Percentiles rank a stretch among this genome's conserved stretches.
Evolutionary conservation across 192 early-diverging fungal species (phyloP).

Genomic region (Chytriomyces hyalinus): DNA sequence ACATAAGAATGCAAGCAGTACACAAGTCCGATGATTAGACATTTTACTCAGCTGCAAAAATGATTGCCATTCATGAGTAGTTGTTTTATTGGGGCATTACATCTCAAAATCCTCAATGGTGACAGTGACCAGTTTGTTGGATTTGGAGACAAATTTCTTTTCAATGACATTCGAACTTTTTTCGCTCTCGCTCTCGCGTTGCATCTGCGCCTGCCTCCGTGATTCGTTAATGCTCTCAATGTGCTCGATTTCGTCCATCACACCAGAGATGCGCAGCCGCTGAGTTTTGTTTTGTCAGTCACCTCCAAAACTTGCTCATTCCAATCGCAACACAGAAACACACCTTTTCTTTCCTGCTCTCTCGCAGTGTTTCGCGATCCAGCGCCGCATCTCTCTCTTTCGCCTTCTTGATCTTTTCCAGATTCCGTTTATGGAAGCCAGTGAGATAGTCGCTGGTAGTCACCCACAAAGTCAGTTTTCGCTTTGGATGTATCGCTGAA

Average conservation of each 20-base stretch:
- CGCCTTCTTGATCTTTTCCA: constrained; percentile 44
- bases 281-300: too few species aligned
- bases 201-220: not conserved
- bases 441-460: constrained; percentile 50
- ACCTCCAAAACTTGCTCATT: too few species aligned
- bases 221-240: not conserved
- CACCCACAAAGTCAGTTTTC: not conserved
- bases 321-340: not conserved
- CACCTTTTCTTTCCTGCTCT: constrained; percentile 47
- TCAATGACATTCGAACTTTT: constrained; percentile 5
- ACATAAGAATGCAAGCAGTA: too few species aligned
- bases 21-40: not conserved
- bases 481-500: not conserved
- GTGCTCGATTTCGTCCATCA: not conserved
- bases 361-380: constrained; percentile 39
- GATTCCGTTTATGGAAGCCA: constrained; percentile 58
- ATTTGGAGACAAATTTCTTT: constrained; percentile 13
- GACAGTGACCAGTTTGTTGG: constrained; percentile 36
- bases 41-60: too few species aligned
- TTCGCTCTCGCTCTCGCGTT: not conserved
- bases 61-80: too few species aligned
- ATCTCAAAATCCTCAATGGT: constrained; percentile 44
- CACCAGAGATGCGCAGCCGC: not conserved
- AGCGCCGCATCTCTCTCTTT: constrained; percentile 31
- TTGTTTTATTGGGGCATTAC: constrained; percentile 5